Base-by-base conservation (phyloP, 495 filamentous ascomycete species). In the Neurospora tetrasperma region DNA sequence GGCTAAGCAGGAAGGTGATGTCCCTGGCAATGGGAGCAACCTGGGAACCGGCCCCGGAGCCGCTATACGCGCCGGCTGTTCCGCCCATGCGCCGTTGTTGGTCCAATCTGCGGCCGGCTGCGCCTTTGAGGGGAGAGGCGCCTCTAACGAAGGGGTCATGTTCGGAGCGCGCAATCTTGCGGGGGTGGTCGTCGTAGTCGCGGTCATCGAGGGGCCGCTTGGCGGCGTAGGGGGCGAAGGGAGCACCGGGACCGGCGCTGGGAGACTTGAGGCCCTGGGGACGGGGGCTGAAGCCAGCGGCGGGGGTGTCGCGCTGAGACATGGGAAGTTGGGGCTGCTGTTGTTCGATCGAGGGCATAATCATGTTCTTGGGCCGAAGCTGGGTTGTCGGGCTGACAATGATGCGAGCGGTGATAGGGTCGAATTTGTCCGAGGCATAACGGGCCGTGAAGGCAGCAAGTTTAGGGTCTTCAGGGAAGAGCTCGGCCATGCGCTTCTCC, bases 401-500 rank as follows among this genome's bases (percentile, higher is more conserved):
- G n/a, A 92, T 89, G 23, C 89, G 92, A 54, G 92, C 88, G 2
- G 87, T 85, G 46, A 92, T 93, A 9, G 94, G 96, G 73, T 86
- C 82, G 71, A 85, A 86, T 48, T 79, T 84, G 40, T 83, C 79
- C 5, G 86, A 86, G 8, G 90, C 85, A 78, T 90, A 97, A 62
- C 96, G 90, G 70, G 90, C 88, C 3, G 89, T 86, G 80, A 98
- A 99, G 41, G 87, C 87, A 6, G 85, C 79, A 38, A 97, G 84
- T 31, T 89, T 89, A 20, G 93, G 90, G 73, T 97, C 95, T 27
- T 94, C 91, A 20, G 94, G 94, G 79, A 91, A 98, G 3, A 98
- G 86, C 78, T 97, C 94, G 31, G 87, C 86, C 95, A 98, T 98
- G 40, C 96, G 91, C 78, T 88, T 91, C 79, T 99, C 96, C 39